Evolutionary conservation across 805 yeast species (phyloP).

Genomic region (Candida hungchunana): DNA sequence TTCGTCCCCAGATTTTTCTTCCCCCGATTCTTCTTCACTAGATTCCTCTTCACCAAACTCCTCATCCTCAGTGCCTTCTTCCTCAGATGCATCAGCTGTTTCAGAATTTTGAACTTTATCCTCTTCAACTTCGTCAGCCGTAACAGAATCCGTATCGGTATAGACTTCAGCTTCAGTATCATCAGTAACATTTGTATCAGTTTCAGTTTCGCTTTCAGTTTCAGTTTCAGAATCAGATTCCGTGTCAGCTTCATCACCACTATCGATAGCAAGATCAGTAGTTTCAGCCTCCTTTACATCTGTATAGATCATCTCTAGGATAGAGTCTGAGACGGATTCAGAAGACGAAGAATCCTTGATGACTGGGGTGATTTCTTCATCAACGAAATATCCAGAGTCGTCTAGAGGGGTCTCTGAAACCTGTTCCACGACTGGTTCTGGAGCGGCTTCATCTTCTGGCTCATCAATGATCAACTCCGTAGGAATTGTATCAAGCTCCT

Average conservation of each 20-base stretch:
- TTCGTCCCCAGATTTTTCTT: background rate
- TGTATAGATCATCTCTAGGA: background rate
- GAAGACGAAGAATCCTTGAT: background rate
- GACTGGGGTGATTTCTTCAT: slow-evolving; percentile 4
- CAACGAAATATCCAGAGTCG: background rate
- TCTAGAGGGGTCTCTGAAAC: slow-evolving; percentile 5
- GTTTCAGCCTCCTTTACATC: background rate
- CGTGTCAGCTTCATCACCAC: slow-evolving; percentile 9
- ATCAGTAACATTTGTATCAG: background rate
- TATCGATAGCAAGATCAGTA: slow-evolving; percentile 1
- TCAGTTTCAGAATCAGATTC: slow-evolving; percentile 1
- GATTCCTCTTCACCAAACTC: background rate
- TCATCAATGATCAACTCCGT: background rate
- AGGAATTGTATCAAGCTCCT: background rate
- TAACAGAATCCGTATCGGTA: background rate
- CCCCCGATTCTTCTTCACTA: background rate
- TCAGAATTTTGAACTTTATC: background rate
- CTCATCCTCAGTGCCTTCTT: background rate
- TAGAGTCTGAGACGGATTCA: background rate
- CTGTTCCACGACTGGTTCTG: slow-evolving; percentile 5
- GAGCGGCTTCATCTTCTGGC: slow-evolving; percentile 1
- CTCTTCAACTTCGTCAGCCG: background rate
- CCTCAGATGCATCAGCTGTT: background rate
- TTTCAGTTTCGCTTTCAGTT: background rate
- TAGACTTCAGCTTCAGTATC: background rate